phyloP scores from a whole-genome alignment of 352 stramenopile species.

The Pythium scleroteichum region DNA sequence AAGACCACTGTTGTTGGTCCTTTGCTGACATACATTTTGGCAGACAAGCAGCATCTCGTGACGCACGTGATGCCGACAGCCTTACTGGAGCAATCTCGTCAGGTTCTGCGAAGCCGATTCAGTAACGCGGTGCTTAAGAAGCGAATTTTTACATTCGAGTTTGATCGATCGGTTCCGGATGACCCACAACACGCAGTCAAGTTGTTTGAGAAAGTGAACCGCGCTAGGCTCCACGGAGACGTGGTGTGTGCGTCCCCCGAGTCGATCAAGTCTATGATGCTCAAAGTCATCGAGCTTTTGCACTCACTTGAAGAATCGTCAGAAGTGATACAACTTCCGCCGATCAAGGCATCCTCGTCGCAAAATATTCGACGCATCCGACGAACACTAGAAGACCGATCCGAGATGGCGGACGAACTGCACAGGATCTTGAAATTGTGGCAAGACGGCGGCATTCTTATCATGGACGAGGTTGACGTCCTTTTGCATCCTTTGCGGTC shows the following conservation, averaged over 20 bases:
- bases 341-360: constrained; percentile 47
- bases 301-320: constrained; percentile 88
- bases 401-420: constrained; percentile 90
- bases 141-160: constrained; percentile 99
- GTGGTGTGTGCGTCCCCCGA: constrained; percentile 99
- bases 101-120: constrained; percentile 97
- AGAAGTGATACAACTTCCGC: constrained; percentile 63
- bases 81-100: constrained; percentile 97
- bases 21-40: constrained; percentile 97
- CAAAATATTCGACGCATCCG: constrained; percentile 75
- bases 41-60: constrained; percentile 94
- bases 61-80: constrained; percentile 98
- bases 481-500: constrained; percentile 89
- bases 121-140: constrained; percentile 96
- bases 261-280: constrained; percentile 99
- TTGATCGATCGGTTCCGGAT: constrained; percentile 95
- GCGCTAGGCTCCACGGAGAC: constrained; percentile 87
- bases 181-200: constrained; percentile 58
- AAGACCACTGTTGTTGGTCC: constrained; percentile 99
- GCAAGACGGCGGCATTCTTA: constrained; percentile 93
- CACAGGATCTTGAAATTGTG: constrained; percentile 87
- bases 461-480: constrained; percentile 95
- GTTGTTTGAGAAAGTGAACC: constrained; percentile 86
- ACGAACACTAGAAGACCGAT: constrained; percentile 71
- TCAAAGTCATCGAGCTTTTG: constrained; percentile 97